phyloP scores from a whole-genome alignment of 371 early-diverging fungal species.

The Smittium mucronatum region DNA sequence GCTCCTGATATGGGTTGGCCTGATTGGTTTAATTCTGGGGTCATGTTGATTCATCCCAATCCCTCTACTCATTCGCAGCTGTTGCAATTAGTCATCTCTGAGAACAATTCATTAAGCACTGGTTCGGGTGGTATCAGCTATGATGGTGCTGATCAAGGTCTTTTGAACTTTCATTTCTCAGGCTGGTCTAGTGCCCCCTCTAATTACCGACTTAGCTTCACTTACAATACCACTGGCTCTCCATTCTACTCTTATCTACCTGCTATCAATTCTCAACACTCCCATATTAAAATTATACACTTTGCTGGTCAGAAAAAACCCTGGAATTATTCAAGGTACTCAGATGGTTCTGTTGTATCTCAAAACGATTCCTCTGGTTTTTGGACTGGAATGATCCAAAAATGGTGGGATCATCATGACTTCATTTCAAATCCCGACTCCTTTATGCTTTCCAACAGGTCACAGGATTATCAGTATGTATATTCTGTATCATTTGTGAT shows the following conservation, averaged over 20 bases:
- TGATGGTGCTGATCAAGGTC: constrained; percentile 87
- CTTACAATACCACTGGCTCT: constrained; percentile 82
- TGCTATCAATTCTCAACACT: constrained; percentile 48
- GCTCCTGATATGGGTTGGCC: constrained; percentile 82
- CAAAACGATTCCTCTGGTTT: constrained; percentile 36
- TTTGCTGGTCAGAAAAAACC: constrained; percentile 86
- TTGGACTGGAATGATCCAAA: constrained; percentile 37
- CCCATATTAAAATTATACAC: constrained; percentile 65
- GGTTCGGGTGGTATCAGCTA: not conserved
- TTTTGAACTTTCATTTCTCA: constrained; percentile 75
- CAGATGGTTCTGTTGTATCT: constrained; percentile 42
- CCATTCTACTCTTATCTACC: constrained; percentile 76
- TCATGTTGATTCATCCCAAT: constrained; percentile 67
- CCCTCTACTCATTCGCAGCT: constrained; percentile 24
- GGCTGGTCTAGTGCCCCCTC: constrained; percentile 54
- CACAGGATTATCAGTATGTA: no score
- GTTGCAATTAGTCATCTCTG: not conserved
- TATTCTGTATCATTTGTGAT: no score
- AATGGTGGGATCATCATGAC: constrained; percentile 64
- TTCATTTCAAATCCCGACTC: constrained; percentile 10
- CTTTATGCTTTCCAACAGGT: not conserved
- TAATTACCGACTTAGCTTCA: constrained; percentile 66
- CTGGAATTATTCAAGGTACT: constrained; percentile 60
- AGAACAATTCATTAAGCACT: not conserved
- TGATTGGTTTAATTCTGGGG: constrained; percentile 92